Base-by-base conservation (phyloP, 495 filamentous ascomycete species). In the Penicillium lividum region DNA sequence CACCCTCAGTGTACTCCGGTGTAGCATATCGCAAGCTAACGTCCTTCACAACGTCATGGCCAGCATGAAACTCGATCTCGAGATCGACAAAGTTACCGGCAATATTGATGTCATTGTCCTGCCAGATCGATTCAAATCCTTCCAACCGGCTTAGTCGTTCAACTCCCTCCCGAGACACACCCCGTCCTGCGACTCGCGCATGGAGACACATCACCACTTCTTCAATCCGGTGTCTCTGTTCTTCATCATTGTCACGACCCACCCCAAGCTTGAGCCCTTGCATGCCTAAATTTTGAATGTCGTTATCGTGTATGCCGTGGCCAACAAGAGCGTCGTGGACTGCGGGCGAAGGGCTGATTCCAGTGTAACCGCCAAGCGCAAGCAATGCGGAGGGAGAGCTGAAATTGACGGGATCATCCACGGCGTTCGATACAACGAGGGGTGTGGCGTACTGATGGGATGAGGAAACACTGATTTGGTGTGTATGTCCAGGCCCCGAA, bases 101-200 rank as follows among this genome's bases (percentile, higher is more conserved):
- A 56, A 93, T 86, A 48, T 84, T 84, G 59, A 94, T 73, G 27
- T 80, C 85, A 56, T 84, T 76, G 15, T 83, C 79, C 61, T 90
- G 88, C 84, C 87, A 89, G 31, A 90, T 74, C 48, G 80, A 85
- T 53, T 94, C 91, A 31, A 97, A 82, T 18, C 86, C 91, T 55
- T 89, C 81, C 25, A 88, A 78, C 61, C 83, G 80, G 6, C 86
- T 89, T 34, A 96, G 63, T 43, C 90, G 80, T 71, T 93, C 90
- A 42, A 98, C 78, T 0, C 90, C 91, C 44, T 92, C 87, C 51
- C 92, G 85, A 51, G 90, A 89, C 33, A 98, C 89, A 18, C 76
- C 77, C 49, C 79, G 64, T 3, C 77, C 77, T 6, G 76, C 66
- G 3, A 80, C 78, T 10, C 78, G 78, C 11, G 71, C 64, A 16